phyloP scores from a whole-genome alignment of 768 basidiomycete genomes.

The Russula abietina region DNA sequence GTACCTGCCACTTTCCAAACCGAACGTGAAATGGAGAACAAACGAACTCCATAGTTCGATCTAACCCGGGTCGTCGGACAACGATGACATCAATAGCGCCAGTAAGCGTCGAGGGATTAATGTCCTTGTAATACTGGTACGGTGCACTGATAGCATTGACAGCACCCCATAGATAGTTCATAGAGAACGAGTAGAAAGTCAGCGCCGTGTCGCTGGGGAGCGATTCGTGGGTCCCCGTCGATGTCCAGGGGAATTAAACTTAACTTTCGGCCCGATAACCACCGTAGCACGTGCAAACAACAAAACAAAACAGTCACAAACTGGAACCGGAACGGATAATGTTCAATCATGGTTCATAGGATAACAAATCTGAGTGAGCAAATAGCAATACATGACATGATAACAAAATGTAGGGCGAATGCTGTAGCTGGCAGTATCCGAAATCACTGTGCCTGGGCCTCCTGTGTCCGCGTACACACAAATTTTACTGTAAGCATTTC shows the following conservation, averaged over 20 bases:
- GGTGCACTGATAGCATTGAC: conserved; percentile 80
- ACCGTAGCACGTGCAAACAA: neutral
- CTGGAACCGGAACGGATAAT: no score
- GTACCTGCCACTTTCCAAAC: conserved; percentile 95
- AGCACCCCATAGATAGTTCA: conserved; percentile 88
- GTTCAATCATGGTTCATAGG: no score
- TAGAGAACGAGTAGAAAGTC: conserved; percentile 28
- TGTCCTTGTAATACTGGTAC: conserved; percentile 87
- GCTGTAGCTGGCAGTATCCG: neutral
- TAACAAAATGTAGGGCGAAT: neutral
- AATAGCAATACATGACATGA: neutral
- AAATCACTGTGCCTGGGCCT: conserved; percentile 44
- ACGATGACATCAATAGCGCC: conserved; percentile 99
- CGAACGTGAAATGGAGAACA: conserved; percentile 97
- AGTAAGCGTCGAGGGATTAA: conserved; percentile 94
- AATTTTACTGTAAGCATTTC: neutral
- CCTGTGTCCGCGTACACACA: conserved; percentile 30
- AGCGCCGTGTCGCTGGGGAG: neutral
- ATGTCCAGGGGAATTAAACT: neutral
- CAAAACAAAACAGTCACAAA: no score
- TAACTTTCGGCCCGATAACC: neutral
- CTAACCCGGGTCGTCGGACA: conserved; percentile 63
- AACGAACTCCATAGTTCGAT: conserved; percentile 61
- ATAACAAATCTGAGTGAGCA: neutral
- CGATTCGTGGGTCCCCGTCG: neutral